Evolutionary conservation across 1,139 yeast species (phyloP).

Genomic region (Nakaseomyces sp.): DNA sequence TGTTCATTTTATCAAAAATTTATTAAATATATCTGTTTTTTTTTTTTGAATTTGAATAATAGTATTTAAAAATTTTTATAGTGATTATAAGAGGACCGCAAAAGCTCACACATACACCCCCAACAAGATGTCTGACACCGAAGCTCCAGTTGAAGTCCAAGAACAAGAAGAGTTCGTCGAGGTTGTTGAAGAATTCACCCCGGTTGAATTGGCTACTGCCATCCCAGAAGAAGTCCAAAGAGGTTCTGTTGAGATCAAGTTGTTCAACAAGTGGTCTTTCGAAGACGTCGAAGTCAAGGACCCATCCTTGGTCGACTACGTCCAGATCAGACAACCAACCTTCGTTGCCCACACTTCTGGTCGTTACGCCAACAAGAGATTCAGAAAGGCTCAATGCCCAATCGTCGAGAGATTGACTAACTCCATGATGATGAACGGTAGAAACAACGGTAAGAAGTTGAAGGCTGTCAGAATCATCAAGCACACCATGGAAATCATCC

Average conservation of each 20-base stretch:
- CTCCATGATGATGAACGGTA: constrained; percentile 99
- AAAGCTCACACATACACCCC: no score
- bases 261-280: constrained; percentile 99
- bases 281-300: constrained; percentile 97
- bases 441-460: constrained; percentile 99
- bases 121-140: constrained; percentile 36
- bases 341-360: constrained; percentile 99
- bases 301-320: constrained; percentile 95
- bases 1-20: no score
- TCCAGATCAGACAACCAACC: constrained; percentile 95
- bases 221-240: constrained; percentile 96
- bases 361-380: constrained; percentile 98
- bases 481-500: constrained; percentile 97
- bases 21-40: no score
- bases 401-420: constrained; percentile 98
- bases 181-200: constrained; percentile 59
- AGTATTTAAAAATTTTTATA: not conserved
- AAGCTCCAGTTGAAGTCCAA: constrained; percentile 42
- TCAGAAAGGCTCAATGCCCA: constrained; percentile 99
- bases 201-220: constrained; percentile 83
- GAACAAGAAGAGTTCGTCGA: constrained; percentile 48
- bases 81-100: constrained; percentile 5
- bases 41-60: not conserved
- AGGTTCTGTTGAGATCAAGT: constrained; percentile 93
- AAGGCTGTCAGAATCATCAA: constrained; percentile 99